phyloP scores from a whole-genome alignment of 208 protist species.

The Leptomonas pyrrhocoris region DNA sequence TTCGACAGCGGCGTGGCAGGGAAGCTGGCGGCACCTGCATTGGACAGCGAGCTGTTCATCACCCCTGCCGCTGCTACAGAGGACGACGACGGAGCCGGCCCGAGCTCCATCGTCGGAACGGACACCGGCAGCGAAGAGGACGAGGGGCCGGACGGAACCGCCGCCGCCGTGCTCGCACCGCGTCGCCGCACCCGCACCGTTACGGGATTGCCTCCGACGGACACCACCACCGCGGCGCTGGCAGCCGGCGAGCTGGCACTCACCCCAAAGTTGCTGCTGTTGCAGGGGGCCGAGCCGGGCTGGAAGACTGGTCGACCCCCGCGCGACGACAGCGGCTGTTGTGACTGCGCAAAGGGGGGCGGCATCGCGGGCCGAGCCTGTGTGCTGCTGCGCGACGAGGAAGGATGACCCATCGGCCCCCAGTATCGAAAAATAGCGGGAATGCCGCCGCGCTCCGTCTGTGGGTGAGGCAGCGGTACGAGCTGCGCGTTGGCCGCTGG shows the following conservation, averaged over 20 bases:
- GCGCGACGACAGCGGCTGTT: neutral
- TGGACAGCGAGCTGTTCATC: neutral
- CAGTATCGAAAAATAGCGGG: conserved; percentile 33
- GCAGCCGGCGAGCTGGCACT: neutral
- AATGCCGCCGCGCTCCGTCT: conserved; percentile 21
- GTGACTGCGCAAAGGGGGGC: neutral
- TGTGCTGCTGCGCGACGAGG: conserved; percentile 10
- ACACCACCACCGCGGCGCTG: neutral
- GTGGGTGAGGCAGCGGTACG: conserved; percentile 25
- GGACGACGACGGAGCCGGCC: neutral
- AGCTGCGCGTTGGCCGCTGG: conserved; percentile 11
- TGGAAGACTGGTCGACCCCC: neutral
- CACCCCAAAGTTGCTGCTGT: neutral
- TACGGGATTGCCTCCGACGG: conserved; percentile 4
- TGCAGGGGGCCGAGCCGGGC: neutral
- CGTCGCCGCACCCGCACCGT: conserved; percentile 27
- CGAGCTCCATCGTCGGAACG: neutral
- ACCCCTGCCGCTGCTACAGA: no score
- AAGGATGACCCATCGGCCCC: conserved; percentile 20
- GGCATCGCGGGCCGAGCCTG: neutral
- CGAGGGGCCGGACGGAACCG: neutral
- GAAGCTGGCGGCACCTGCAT: conserved; percentile 7
- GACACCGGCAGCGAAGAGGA: conserved; percentile 1
- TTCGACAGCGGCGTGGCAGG: conserved; percentile 5
- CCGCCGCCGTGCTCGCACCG: neutral